phyloP scores from a whole-genome alignment of 306 rosid species.

The Vachellia pachyceras region DNA sequence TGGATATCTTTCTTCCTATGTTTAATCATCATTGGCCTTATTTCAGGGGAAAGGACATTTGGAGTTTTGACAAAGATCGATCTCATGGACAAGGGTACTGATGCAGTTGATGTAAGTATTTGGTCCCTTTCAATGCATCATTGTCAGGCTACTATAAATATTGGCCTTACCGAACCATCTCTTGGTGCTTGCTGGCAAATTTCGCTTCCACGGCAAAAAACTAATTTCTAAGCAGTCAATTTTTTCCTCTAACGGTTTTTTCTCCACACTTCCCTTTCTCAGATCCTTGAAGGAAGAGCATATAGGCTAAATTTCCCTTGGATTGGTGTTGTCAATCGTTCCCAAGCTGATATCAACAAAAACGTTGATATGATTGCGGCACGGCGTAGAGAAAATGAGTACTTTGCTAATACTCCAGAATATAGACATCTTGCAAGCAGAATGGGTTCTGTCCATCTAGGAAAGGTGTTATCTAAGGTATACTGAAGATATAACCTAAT shows the following conservation, averaged over 20 bases:
- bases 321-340: conserved; percentile 98
- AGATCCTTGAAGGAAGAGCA: conserved; percentile 75
- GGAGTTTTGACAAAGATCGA: conserved; percentile 98
- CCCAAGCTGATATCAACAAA: conserved; percentile 96
- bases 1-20: conserved; percentile 23
- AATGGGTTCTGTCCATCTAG: no score
- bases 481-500: no score
- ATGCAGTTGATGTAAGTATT: conserved; percentile 89
- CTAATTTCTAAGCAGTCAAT: no score
- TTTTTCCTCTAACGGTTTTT: background rate
- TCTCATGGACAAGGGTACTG: conserved; percentile 99
- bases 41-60: conserved; percentile 89
- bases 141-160: background rate
- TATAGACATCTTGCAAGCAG: no score
- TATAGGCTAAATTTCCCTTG: conserved; percentile 88
- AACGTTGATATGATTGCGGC: conserved; percentile 99
- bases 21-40: background rate
- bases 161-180: no score
- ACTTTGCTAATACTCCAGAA: no score
- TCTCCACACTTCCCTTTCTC: conserved; percentile 18
- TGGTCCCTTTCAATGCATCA: conserved; percentile 30
- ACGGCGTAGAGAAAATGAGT: no score
- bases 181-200: no score
- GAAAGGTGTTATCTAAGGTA: no score
- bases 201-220: no score